Base-by-base conservation (phyloP, 1,139 yeast species). In the Magnusiomyces ingens region DNA sequence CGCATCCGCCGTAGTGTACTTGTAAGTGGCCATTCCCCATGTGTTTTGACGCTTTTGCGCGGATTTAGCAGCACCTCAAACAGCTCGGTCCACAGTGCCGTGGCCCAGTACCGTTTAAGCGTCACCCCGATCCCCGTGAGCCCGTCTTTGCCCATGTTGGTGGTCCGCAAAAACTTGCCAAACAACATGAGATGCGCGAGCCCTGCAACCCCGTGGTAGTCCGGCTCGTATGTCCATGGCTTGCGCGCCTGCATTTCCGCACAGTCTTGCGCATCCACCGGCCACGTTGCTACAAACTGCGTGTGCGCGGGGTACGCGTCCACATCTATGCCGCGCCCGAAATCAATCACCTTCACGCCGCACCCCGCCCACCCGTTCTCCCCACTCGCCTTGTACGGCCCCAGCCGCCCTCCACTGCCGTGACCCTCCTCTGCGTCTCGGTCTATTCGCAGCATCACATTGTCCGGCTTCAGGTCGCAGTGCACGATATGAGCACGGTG, bases 391-490 rank as follows among this genome's bases (percentile, higher is more conserved):
- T 54, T 61, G 52, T 60, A 60, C 48, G 58, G 35, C 52, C 55
- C 48, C 67, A 72, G 44, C 53, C 61, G 51, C 49, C 57, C 60
- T 48, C 52, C 55, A 12, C 50, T 51, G 26, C 57, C 60, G 2
- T 53, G 52, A 8, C 57, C 15, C 4, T n/a, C n/a, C n/a, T n/a
- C n/a, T n/a, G n/a, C n/a, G 8, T 26, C 32, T 53, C 13, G 59
- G 59, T 71, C 72, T 45, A 87, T 75, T 44, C 85, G 69, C 0
- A 89, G 66, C 95, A 91, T 86, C 60, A 94, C 85, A 64, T 90
- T 90, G 58, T 88, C 96, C 0, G 96, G 85, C 63, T 85, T 87
- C 55, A 90, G 69, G 65, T 89, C 95, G 1, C 96, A 95, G 69
- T 91, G 97, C 15, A 91, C 73, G 1, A 90, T 80, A 0, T 84